Evolutionary conservation across 306 rosid genomes (phyloP).

Genomic region (Lagenaria siceraria): DNA sequence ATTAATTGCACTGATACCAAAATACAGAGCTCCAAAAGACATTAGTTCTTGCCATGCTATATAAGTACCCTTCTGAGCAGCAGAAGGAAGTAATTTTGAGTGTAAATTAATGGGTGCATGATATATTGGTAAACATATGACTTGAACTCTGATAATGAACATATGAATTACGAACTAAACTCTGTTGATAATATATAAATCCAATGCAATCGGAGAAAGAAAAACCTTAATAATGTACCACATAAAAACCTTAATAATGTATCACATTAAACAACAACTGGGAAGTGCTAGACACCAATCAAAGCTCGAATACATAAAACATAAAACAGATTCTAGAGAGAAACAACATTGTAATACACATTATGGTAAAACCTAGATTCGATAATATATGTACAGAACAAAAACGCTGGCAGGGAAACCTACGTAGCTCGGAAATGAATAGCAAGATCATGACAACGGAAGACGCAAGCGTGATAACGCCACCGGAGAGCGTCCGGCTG

Average conservation of each 20-base stretch:
- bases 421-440: conserved; percentile 95
- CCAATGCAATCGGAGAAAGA: not conserved
- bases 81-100: not conserved
- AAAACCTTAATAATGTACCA: not conserved
- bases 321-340: not conserved
- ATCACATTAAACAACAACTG: not conserved
- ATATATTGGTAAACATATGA: not conserved
- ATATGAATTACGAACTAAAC: not conserved
- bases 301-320: not conserved
- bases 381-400: not conserved
- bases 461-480: conserved; percentile 79
- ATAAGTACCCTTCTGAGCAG: not conserved
- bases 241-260: not conserved
- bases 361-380: not conserved
- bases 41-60: not conserved
- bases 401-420: not conserved
- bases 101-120: not conserved
- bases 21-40: not conserved
- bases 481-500: conserved; percentile 95
- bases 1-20: not conserved
- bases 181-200: not conserved
- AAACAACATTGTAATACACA: not conserved
- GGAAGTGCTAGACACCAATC: not conserved
- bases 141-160: not conserved
- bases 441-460: conserved; percentile 78